Evolutionary conservation across 1,139 yeast genomes (phyloP).

Genomic region (Kluyveromyces marxianus): DNA sequence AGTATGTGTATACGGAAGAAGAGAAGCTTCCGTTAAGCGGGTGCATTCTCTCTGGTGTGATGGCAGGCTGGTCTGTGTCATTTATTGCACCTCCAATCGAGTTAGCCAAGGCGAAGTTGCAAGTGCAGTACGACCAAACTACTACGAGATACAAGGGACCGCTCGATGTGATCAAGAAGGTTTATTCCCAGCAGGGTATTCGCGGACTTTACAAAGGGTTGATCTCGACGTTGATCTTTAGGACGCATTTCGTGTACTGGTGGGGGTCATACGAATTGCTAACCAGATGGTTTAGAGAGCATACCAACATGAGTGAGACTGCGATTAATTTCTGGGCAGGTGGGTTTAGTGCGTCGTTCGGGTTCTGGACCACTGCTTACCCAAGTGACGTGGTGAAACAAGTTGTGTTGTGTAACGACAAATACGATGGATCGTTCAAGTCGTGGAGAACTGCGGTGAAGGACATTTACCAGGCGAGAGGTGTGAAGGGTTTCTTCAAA

Average conservation of each 20-base stretch:
- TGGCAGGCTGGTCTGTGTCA: constrained; percentile 83
- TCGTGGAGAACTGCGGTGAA: constrained; percentile 68
- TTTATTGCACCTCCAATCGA: constrained; percentile 94
- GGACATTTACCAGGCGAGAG: constrained; percentile 54
- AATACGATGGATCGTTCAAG: constrained; percentile 60
- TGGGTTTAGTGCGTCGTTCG: constrained; percentile 60
- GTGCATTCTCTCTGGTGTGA: constrained; percentile 66
- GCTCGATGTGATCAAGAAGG: constrained; percentile 47
- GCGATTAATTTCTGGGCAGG: constrained; percentile 87
- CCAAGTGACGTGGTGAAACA: constrained; percentile 89
- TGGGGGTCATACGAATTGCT: constrained; percentile 89
- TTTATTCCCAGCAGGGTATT: constrained; percentile 53
- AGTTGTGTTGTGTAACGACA: constrained; percentile 74
- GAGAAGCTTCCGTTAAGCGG: constrained; percentile 63
- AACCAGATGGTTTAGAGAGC: constrained; percentile 56
- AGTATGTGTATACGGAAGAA: constrained; percentile 49
- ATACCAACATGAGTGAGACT: constrained; percentile 58
- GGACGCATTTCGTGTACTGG: constrained; percentile 84
- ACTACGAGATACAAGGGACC: constrained; percentile 72
- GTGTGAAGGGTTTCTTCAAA: constrained; percentile 63
- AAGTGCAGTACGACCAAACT: constrained; percentile 79
- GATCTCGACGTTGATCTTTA: constrained; percentile 76
- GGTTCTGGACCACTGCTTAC: constrained; percentile 86
- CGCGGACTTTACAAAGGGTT: constrained; percentile 72
- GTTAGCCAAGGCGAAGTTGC: constrained; percentile 79